phyloP scores from a whole-genome alignment of 129 eudicot species.

The Dittrichia graveolens region DNA sequence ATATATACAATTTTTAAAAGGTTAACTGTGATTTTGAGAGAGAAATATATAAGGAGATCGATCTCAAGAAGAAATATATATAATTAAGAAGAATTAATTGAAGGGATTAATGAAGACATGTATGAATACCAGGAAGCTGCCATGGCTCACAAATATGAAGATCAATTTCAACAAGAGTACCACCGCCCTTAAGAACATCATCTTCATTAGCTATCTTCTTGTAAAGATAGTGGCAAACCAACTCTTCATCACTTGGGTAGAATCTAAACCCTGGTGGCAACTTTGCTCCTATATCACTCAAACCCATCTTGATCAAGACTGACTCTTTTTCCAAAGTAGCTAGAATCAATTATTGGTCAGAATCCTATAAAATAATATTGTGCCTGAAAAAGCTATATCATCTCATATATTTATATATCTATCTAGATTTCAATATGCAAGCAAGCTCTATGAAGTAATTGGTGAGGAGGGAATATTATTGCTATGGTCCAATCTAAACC shows the following conservation, averaged over 20 bases:
- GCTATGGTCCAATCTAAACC: conserved; percentile 37
- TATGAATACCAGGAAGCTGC: conserved; percentile 91
- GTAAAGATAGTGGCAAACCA: conserved; percentile 87
- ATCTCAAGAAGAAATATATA: conserved; percentile 3
- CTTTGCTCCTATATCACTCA: conserved; percentile 77
- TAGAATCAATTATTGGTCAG: conserved; percentile 32
- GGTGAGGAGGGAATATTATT: conserved; percentile 33
- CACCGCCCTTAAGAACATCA: conserved; percentile 34
- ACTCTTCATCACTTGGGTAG: conserved; percentile 90
- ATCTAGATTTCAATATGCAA: conserved; percentile 25
- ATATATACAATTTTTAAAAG: no score
- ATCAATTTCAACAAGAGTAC: conserved; percentile 82
- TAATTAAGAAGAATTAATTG: background rate
- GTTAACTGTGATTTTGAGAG: background rate
- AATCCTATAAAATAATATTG: conserved; percentile 21
- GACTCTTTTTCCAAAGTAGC: background rate
- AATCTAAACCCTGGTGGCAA: conserved; percentile 97
- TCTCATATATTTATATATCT: conserved; percentile 17
- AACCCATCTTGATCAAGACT: conserved; percentile 53
- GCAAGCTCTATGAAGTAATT: conserved; percentile 23
- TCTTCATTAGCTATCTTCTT: conserved; percentile 79
- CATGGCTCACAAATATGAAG: conserved; percentile 97
- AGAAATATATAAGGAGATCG: conserved; percentile 15
- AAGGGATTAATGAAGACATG: background rate
- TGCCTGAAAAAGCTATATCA: conserved; percentile 36